phyloP scores from a whole-genome alignment of 2,329 filamentous ascomycete genomes.

The Phialophora expanda region DNA sequence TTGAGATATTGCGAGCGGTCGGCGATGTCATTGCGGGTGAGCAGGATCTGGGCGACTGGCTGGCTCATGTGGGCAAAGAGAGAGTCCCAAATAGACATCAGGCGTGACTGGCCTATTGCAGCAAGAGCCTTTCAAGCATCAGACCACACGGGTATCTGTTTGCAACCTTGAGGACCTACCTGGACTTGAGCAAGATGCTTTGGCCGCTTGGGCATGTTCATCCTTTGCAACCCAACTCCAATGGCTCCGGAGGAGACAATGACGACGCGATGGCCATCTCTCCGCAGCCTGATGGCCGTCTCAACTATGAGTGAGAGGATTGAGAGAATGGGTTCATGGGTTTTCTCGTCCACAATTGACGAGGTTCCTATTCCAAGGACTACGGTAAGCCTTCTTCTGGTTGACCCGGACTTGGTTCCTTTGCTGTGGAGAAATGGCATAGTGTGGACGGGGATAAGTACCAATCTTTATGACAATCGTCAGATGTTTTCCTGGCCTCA shows the following conservation, averaged over 20 bases:
- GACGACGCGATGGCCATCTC: slow-evolving; percentile 92
- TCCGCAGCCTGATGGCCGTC: slow-evolving; percentile 82
- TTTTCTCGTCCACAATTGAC: slow-evolving; percentile 97
- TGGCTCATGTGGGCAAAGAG: slow-evolving; percentile 86
- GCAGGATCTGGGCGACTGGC: slow-evolving; percentile 89
- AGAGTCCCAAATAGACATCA: slow-evolving; percentile 95
- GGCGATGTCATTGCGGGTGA: slow-evolving; percentile 94
- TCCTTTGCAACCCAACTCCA: slow-evolving; percentile 86
- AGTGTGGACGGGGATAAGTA: slow-evolving; percentile 48
- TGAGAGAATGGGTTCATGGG: slow-evolving; percentile 88
- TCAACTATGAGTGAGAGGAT: slow-evolving; percentile 92
- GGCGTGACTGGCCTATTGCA: slow-evolving; percentile 91
- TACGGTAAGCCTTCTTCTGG: slow-evolving; percentile 25
- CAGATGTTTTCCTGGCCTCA: slow-evolving; percentile 70
- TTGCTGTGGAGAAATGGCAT: slow-evolving; percentile 20
- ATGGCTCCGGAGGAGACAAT: slow-evolving; percentile 98
- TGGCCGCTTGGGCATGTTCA: slow-evolving; percentile 84
- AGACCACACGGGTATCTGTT: not conserved
- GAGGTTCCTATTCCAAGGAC: slow-evolving; percentile 83
- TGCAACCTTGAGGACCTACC: slow-evolving; percentile 49
- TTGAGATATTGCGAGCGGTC: slow-evolving; percentile 95
- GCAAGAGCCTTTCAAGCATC: slow-evolving; percentile 70
- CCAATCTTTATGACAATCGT: slow-evolving; percentile 88
- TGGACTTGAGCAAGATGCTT: slow-evolving; percentile 91
- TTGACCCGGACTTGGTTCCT: not conserved